Evolutionary conservation across 495 filamentous ascomycete species (phyloP), one percentile per base, ranked within the genome.

Genomic region (Penicillium robsamsonii): DNA sequence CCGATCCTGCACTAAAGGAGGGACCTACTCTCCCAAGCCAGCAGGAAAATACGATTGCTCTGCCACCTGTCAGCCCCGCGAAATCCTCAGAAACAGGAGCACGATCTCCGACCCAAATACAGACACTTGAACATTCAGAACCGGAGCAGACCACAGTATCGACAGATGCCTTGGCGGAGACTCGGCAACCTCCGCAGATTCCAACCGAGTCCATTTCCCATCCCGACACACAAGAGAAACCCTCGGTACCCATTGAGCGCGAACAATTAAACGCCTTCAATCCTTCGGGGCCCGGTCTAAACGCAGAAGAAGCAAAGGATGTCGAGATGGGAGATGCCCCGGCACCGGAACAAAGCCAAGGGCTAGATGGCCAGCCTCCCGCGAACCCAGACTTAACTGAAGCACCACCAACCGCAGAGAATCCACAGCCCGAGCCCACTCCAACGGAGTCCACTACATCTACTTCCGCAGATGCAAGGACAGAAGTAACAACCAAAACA

Each of bases 271-370:
- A 18, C 3, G 3, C 24, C n/a, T 18, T 15, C 1, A 17, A n/a
- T 22, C 10, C 31, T 44, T 8, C 7, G 5, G 49, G 53, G 1
- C 2, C 50, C 31, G 15, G 25, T 25, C 22, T 18, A 30, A 33
- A 13, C 25, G 9, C 47, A 15, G n/a, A n/a, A 7, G 48, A 59
- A 38, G 17, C 27, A 33, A 59, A 62, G 30, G 58, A 64, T 46
- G 12, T 51, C 6, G 45, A 53, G 15, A 59, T 64, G 58, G 54
- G 35, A 35, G 58, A 58, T 24, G 46, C 48, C 8, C 38, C 56
- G 11, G 47, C 27, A 33, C 10, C 38, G 12, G 55, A 25, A 46
- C 55, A 38, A 50, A 56, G 20, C 51, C 50, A 46, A 3, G 24
- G 25, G 7, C n/a, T 27, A 18, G 33, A 50, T 45, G 15, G 15